These are phyloP conservation scores for Chytriomyces sp. DNA, from an alignment of 192 early-diverging fungal species.

Conservation along the genomic window DNA sequence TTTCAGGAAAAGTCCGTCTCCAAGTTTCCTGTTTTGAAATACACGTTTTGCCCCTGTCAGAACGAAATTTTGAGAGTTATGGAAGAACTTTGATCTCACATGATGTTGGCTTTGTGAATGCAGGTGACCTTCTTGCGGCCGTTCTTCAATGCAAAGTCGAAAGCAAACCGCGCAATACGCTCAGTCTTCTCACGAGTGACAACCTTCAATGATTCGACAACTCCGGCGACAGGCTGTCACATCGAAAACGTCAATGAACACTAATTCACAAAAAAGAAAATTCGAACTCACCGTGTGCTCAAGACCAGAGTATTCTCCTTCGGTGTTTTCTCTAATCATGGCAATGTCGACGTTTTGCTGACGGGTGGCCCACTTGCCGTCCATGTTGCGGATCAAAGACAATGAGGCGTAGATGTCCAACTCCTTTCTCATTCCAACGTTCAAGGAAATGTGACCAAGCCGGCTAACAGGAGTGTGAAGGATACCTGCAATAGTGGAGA, in stretches of 20 bases:
- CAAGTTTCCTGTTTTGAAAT: conserved; percentile 77
- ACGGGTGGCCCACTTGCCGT: conserved; percentile 77
- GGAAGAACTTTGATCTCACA: conserved; percentile 56
- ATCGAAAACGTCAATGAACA: conserved; percentile 15
- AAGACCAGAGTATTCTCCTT: conserved; percentile 99
- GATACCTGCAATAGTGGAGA: conserved; percentile 47
- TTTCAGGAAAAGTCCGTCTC: conserved; percentile 97
- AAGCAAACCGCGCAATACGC: conserved; percentile 97
- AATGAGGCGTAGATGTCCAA: conserved; percentile 98
- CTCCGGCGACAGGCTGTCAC: conserved; percentile 87
- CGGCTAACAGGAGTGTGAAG: conserved; percentile 82
- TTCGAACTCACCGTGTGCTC: conserved; percentile 79
- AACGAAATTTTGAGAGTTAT: not conserved
- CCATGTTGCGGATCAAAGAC: conserved; percentile 88
- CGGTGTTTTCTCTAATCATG: conserved; percentile 99
- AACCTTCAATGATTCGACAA: conserved; percentile 99
- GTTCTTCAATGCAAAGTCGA: conserved; percentile 98
- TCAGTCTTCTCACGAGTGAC: conserved; percentile 96
- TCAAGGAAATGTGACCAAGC: conserved; percentile 91
- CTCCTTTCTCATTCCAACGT: conserved; percentile 96
- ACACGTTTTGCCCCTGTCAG: not conserved
- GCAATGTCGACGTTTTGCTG: conserved; percentile 96
- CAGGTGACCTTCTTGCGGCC: conserved; percentile 96
- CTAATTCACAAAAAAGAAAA: not conserved
- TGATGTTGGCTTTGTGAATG: conserved; percentile 99